Evolutionary conservation across 1,284 basidiomycete species (phyloP).

Genomic region (Cutaneotrichosporon mucoides): DNA sequence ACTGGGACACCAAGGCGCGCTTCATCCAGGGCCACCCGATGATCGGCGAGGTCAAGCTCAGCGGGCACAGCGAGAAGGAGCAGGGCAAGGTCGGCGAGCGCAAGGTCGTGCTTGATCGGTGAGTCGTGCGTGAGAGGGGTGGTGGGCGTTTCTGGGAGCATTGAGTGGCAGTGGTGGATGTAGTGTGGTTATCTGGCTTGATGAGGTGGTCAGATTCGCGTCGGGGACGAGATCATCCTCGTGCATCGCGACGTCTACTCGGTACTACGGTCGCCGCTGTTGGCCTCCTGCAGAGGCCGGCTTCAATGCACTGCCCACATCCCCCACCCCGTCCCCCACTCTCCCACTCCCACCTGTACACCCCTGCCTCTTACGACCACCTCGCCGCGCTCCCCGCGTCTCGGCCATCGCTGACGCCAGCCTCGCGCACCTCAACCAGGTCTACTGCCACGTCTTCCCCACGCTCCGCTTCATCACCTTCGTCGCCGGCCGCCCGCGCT

Average conservation of each 20-base stretch:
- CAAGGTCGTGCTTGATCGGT: constrained; percentile 40
- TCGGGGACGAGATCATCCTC: too few species aligned
- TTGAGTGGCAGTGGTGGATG: too few species aligned
- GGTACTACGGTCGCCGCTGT: too few species aligned
- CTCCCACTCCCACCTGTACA: too few species aligned
- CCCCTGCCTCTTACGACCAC: too few species aligned
- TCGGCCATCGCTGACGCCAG: constrained; percentile 21
- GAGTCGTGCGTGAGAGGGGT: constrained; percentile 6
- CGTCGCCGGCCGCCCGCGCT: constrained; percentile 74
- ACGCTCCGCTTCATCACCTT: constrained; percentile 83
- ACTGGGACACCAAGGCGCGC: constrained; percentile 56
- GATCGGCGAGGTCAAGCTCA: constrained; percentile 73
- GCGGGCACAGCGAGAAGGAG: constrained; percentile 68
- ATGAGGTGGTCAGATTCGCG: not conserved
- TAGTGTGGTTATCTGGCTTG: too few species aligned
- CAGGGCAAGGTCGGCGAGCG: constrained; percentile 55
- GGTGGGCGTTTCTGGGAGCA: too few species aligned
- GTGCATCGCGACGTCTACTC: too few species aligned
- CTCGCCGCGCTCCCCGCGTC: too few species aligned
- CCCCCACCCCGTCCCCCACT: too few species aligned
- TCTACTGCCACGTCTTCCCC: constrained; percentile 69
- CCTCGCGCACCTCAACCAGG: constrained; percentile 62
- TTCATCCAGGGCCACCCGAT: constrained; percentile 82
- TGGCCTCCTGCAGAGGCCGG: too few species aligned
- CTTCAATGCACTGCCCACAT: too few species aligned